Evolutionary conservation across 306 rosid genomes (phyloP).

Genomic region (Castanopsis chinensis): DNA sequence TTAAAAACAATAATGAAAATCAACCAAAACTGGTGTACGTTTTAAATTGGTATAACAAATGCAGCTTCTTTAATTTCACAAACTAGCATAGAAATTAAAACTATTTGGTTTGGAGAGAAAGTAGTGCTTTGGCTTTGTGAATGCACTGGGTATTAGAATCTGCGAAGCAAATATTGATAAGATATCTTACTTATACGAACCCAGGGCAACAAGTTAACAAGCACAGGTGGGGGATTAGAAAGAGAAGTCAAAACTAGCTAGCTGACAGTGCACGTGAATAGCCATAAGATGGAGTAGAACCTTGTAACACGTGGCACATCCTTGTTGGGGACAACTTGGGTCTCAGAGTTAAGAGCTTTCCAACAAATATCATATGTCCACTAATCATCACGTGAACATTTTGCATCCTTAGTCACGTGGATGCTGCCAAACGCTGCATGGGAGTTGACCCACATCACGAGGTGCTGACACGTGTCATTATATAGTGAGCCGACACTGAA

Average conservation of each 20-base stretch:
- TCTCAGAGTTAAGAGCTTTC: not conserved
- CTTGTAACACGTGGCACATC: conserved; percentile 29
- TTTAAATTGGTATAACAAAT: too few species aligned
- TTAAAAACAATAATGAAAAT: too few species aligned
- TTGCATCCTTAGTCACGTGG: conserved; percentile 46
- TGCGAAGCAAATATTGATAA: not conserved
- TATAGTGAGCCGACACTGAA: conserved; percentile 1
- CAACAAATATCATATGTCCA: conserved; percentile 2
- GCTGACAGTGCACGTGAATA: conserved; percentile 26
- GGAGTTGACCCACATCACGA: conserved; percentile 29
- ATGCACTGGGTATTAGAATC: not conserved
- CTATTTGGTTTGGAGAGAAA: too few species aligned
- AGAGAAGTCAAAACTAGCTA: conserved; percentile 19
- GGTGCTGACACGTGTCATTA: conserved; percentile 37
- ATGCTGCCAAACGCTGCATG: conserved; percentile 34
- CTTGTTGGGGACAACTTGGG: conserved; percentile 8
- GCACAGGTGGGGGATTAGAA: not conserved
- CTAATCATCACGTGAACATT: conserved; percentile 40
- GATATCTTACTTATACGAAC: not conserved
- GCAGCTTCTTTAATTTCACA: too few species aligned
- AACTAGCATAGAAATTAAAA: too few species aligned
- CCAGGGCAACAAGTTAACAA: not conserved
- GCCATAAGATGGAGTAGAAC: conserved; percentile 26
- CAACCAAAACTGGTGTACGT: too few species aligned
- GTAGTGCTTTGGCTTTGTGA: too few species aligned